Conservation (phyloP, 2,329 filamentous ascomycete species). For the Rutstroemia sp. region DNA sequence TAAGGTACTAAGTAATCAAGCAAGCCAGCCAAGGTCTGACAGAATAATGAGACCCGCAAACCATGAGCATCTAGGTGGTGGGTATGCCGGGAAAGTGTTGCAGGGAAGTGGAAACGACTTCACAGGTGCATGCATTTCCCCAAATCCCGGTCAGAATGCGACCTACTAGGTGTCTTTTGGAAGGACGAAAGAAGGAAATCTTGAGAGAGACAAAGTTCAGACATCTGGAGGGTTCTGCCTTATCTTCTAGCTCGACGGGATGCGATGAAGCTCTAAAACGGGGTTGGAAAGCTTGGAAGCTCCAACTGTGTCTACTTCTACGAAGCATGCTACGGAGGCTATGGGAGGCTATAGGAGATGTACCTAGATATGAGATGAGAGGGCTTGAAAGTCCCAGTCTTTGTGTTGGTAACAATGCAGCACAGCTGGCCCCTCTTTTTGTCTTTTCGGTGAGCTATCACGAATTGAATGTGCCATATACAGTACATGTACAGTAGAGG, state of each 20-base stretch:
- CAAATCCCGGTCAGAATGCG: neutral
- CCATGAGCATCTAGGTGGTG: neutral
- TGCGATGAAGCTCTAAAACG: no score
- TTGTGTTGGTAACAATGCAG: neutral
- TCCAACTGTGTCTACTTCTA: no score
- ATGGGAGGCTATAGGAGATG: no score
- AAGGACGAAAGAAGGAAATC: no score
- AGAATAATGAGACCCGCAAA: neutral
- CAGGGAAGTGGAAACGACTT: slow-evolving; percentile 9
- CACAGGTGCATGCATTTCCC: neutral
- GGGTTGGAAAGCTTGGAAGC: no score
- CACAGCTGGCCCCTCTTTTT: neutral
- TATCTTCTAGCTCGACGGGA: no score
- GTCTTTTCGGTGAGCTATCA: neutral
- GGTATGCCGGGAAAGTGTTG: neutral
- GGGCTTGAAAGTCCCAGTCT: neutral
- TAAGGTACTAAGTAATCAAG: neutral
- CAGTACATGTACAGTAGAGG: neutral
- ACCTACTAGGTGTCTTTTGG: neutral
- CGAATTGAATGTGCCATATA: neutral
- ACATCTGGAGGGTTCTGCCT: no score
- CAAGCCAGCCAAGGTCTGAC: neutral
- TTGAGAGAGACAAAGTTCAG: no score
- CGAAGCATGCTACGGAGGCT: no score
- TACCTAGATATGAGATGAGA: no score